Evolutionary conservation across 2,329 filamentous ascomycete genomes (phyloP), one percentile per base, ranked within the genome.

Genomic region (Xylariaceae sp.): DNA sequence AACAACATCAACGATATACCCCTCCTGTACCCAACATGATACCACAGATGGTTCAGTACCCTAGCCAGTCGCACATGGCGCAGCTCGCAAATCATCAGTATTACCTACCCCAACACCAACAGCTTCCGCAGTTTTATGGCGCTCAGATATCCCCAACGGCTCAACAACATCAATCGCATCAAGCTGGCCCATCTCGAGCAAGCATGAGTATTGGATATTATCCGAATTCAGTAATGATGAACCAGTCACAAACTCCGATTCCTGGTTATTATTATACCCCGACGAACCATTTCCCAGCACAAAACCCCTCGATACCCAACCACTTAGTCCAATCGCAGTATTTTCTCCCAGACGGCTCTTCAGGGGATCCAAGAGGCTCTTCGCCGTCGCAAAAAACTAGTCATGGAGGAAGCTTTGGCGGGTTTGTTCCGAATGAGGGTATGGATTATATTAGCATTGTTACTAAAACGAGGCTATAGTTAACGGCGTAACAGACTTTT

Each of bases 211-310:
- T 35, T 23, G 68, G 48, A 21, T 82, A 75, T 60, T 81, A 80
- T 49, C 66, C 74, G 13, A 73, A 68, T 44, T 71, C 75, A 18
- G 63, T 78, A 54, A 68, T 77, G 51, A 73, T 78, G 70, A 72
- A 70, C 33, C 72, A 72, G 32, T 66, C 69, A 6, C 76, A 77
- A 50, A 64, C 67, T 18, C 66, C 70, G 30, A 57, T 67, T 4
- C 57, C 67, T 2, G 55, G 65, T 1, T 81, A 76, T 58, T 82
- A 80, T 59, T 82, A 81, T 50, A 61, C 70, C 3, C 68, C 72
- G 20, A 59, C 71, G 9, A 65, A 64, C 21, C 72, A 74, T 11
- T 81, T 73, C 55, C 48, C 67, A 3, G 56, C 60, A 1, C 74
- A 72, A 41, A 64, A 62, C 4, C 69, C 63, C 20, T 58, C 57